Evolutionary conservation across 148 eudicot species (phyloP).

Genomic region (Rhododendron simsii): DNA sequence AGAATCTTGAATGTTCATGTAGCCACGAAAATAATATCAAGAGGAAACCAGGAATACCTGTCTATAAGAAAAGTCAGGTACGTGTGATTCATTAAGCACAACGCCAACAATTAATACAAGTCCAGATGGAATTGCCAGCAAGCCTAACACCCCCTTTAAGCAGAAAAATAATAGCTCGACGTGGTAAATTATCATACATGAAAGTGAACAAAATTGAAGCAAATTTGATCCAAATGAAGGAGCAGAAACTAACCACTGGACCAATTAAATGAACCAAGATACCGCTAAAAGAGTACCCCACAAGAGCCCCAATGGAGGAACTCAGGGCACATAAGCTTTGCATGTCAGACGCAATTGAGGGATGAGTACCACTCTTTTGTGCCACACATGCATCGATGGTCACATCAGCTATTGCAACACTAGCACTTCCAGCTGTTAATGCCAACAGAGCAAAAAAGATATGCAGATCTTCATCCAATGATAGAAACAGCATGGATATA

Average conservation of each 20-base stretch:
- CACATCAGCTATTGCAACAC: constrained; percentile 92
- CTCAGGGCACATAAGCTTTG: constrained; percentile 89
- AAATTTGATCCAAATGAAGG: constrained; percentile 1
- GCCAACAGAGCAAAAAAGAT: constrained; percentile 61
- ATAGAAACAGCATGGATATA: constrained; percentile 64
- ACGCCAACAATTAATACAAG: constrained; percentile 65
- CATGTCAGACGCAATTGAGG: constrained; percentile 81
- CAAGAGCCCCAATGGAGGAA: constrained; percentile 67
- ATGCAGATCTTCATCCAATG: constrained; percentile 53
- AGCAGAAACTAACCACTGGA: constrained; percentile 55
- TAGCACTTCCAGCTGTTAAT: constrained; percentile 64
- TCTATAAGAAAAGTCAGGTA: constrained; percentile 40
- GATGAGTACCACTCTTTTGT: constrained; percentile 64
- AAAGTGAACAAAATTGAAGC: constrained; percentile 10
- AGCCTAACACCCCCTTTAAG: constrained; percentile 77
- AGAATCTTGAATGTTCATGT: not conserved
- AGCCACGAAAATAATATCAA: not conserved
- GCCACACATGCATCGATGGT: constrained; percentile 99
- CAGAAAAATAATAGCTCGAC: not conserved
- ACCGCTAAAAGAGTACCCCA: constrained; percentile 86
- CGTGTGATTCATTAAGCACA: constrained; percentile 59
- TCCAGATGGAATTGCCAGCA: constrained; percentile 64
- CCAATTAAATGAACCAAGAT: constrained; percentile 79
- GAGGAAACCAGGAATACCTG: constrained; percentile 45
- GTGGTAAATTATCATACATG: not conserved